Base-by-base conservation (phyloP, 192 early-diverging fungal genomes). In the Podochytrium sp. region DNA sequence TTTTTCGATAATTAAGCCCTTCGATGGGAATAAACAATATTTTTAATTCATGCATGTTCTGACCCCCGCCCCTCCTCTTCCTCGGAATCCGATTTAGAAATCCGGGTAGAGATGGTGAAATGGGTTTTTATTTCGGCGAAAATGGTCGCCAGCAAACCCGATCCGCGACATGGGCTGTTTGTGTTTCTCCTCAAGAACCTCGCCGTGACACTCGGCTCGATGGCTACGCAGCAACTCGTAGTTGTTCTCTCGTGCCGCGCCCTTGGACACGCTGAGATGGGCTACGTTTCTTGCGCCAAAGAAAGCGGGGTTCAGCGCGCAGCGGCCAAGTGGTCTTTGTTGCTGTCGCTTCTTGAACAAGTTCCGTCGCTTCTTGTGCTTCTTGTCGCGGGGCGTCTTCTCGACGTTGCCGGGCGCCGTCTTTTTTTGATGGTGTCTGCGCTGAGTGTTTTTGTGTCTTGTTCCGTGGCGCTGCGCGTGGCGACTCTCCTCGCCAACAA, bases 341-440 rank as follows among this genome's bases (percentile, higher is more conserved):
- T 7, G 12, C 32, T 55, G 47, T 7, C 16, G 7, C 50, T 69
- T 6, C n/a, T n/a, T 1, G 66, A 69, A 30, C 51, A 51, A n/a
- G 50, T 69, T 29, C 32, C 66, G 18, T 50, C 20, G n/a, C 43
- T 66, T 20, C 43, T 50, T 29, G 65, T 66, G 7, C 40, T 66
- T 27, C 12, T 20, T 43, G 43, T 66, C 20, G 65, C 65, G 18
- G 65, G 65, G 7, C 10, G 16, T n/a, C 25, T 66, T 29, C 10
- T 66, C 25, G 65, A 66, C 43, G n/a, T n/a, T n/a, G n/a, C n/a
- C n/a, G n/a, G n/a, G n/a, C n/a, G n/a, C n/a, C n/a, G n/a, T n/a
- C n/a, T n/a, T n/a, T n/a, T 43, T 41, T 38, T 38, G 7, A 7
- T 38, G 2, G 33, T 14, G 37, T 23, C 32, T 25, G 66, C 66